phyloP scores from a whole-genome alignment of 139 green algal species.

The Closterium sp. region DNA sequence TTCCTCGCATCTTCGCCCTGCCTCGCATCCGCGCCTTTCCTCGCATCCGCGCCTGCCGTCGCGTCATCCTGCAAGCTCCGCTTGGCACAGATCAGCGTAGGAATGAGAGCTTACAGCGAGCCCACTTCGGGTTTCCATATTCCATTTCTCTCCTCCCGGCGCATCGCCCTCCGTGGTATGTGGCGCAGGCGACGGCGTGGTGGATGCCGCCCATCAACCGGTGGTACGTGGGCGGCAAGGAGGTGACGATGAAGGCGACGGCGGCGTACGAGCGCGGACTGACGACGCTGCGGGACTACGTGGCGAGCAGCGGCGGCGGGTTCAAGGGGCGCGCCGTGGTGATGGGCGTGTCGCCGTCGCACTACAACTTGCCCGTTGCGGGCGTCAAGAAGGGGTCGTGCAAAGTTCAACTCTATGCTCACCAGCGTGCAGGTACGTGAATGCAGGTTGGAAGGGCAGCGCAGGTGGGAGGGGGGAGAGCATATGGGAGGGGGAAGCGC shows the following conservation, averaged over 20 bases:
- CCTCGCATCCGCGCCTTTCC: too few species aligned
- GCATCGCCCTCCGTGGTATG: not conserved
- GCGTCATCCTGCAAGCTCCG: not conserved
- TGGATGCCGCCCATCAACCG: not conserved
- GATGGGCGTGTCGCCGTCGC: constrained; percentile 7
- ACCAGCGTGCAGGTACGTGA: not conserved
- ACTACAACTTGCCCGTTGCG: not conserved
- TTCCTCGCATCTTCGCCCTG: too few species aligned
- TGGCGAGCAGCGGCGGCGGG: not conserved
- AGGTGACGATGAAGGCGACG: not conserved
- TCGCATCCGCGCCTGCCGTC: not conserved
- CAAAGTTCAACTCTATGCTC: not conserved
- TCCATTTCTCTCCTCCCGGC: not conserved
- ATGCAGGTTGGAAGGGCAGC: not conserved
- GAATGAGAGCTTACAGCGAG: too few species aligned
- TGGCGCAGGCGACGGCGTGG: not conserved
- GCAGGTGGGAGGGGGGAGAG: not conserved
- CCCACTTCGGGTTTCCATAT: not conserved
- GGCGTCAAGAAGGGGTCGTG: constrained; percentile 3
- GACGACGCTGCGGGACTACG: not conserved
- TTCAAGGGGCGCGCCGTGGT: constrained; percentile 10
- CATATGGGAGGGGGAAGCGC: not conserved
- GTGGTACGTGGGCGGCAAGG: not conserved
- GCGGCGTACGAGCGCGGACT: not conserved
- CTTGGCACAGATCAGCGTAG: not conserved